A percentile compares a stretch with the other conserved stretches of the same genome.
Evolutionary conservation across 2,329 filamentous ascomycete species (phyloP).

Genomic region (Claviceps quebecensis): DNA sequence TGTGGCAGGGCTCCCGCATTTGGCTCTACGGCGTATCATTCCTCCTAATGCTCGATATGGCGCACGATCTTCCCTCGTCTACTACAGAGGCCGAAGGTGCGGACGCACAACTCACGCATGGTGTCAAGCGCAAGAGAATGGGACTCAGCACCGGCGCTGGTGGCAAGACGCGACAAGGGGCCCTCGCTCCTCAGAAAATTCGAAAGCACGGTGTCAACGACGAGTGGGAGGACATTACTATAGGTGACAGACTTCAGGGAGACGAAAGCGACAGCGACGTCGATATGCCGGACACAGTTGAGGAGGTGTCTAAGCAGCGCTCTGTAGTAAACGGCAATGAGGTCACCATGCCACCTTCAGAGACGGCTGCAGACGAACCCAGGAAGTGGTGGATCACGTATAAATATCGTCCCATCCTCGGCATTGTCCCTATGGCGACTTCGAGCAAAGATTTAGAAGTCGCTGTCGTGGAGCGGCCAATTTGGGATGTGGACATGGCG

Average conservation of each 20-base stretch:
- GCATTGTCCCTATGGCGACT: slow-evolving; percentile 37
- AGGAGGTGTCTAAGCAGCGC: slow-evolving; percentile 22
- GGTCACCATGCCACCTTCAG: slow-evolving; percentile 5
- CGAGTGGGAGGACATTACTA: slow-evolving; percentile 24
- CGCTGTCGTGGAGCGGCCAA: slow-evolving; percentile 73
- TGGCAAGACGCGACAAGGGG: slow-evolving; percentile 33
- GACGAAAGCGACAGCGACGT: slow-evolving; percentile 24
- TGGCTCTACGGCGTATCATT: slow-evolving; percentile 84
- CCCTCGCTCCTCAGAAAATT: slow-evolving; percentile 30
- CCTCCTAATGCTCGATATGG: slow-evolving; percentile 84
- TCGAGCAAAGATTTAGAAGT: slow-evolving; percentile 50
- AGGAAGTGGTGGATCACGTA: slow-evolving; percentile 63
- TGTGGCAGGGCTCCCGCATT: slow-evolving; percentile 68
- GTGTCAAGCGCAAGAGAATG: slow-evolving; percentile 40
- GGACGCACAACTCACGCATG: slow-evolving; percentile 15
- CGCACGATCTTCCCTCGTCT: slow-evolving; percentile 45
- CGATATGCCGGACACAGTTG: slow-evolving; percentile 20
- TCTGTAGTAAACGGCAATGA: slow-evolving; percentile 11
- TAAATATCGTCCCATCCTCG: slow-evolving; percentile 90
- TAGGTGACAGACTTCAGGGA: slow-evolving; percentile 24
- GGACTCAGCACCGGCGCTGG: slow-evolving; percentile 37
- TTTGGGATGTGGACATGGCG: slow-evolving; percentile 68
- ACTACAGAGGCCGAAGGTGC: slow-evolving; percentile 16
- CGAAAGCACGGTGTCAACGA: slow-evolving; percentile 25
- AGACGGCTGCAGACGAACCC: slow-evolving; percentile 13